A percentile compares a stretch with the other conserved stretches of the same genome.
These are phyloP conservation scores for Hypoxylon sp. DNA, from an alignment of 2,329 filamentous ascomycete species.

Conservation along the genomic window DNA sequence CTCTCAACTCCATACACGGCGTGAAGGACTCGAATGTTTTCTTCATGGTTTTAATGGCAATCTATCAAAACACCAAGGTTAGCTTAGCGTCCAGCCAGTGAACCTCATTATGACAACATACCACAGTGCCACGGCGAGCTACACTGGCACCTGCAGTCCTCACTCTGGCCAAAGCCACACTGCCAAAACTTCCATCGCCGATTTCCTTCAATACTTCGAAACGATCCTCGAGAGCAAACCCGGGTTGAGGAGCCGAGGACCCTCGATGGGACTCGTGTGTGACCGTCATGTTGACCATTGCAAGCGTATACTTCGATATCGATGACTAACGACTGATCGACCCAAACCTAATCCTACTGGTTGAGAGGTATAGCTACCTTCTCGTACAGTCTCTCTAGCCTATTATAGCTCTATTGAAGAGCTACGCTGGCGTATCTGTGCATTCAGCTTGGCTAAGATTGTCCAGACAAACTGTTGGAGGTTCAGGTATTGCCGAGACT, in stretches of 20 bases:
- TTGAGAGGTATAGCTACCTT: constrained; percentile 48
- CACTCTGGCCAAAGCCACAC: constrained; percentile 91
- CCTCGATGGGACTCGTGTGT: constrained; percentile 80
- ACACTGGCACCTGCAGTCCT: constrained; percentile 90
- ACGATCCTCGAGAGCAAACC: constrained; percentile 84
- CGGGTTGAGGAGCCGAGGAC: constrained; percentile 66
- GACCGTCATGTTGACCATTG: constrained; percentile 76
- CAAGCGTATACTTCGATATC: constrained; percentile 18
- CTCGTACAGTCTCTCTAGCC: constrained; percentile 41
- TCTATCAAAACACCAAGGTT: constrained; percentile 64
- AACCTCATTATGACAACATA: constrained; percentile 64
- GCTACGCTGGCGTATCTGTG: constrained; percentile 53
- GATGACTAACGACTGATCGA: constrained; percentile 16
- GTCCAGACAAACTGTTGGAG: constrained; percentile 28
- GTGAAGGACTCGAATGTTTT: constrained; percentile 96
- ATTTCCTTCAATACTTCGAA: constrained; percentile 99
- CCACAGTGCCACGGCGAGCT: constrained; percentile 90
- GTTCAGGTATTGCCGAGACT: constrained; percentile 39
- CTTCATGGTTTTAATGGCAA: constrained; percentile 99
- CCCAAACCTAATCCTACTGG: constrained; percentile 37
- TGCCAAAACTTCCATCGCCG: constrained; percentile 98
- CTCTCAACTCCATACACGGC: constrained; percentile 91
- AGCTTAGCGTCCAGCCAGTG: constrained; percentile 16
- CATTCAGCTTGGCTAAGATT: constrained; percentile 53
- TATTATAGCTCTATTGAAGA: constrained; percentile 56